Base-by-base conservation (phyloP, 345 rosid species). In the Hypericum perforatum region DNA sequence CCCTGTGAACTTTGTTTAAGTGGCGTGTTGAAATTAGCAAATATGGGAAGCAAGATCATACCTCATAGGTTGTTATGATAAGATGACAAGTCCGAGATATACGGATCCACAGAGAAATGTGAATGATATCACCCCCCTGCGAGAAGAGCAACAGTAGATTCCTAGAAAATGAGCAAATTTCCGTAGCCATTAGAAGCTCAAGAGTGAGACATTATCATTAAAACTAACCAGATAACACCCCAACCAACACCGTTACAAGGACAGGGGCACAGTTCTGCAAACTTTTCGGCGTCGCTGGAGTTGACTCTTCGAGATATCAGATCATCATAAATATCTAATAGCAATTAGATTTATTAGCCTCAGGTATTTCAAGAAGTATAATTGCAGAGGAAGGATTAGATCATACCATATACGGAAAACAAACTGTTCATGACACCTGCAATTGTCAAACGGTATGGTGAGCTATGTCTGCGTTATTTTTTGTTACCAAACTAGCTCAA, bases 371-470 rank as follows among this genome's bases (percentile, higher is more conserved):
- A 10, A 32, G 8, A 45, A 45, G 55, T 41, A 15, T 32, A 10
- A 40, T 48, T 22, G 7, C 10, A 41, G 7, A 16, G 48, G 16
- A 9, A 52, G 40, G 52, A 53, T 6, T 37, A 47, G 9, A 14
- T 43, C 57, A 53, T 74, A 91, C 98, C 96, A 40, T 85, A 88
- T 45, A 92, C 90, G 39, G 98, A 92, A 80, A 92, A 92, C 78
- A 88, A 75, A 73, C 96, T 82, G 70, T 92, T 92, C 96, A 91
- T 91, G 16, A 88, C 95, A 67, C 96, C 98, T 91, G 90, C 64
- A 78, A 63, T 52, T 57, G 42, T 49, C 52, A 63, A 39, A 65
- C 9, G 11, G 41, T 13, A 48, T n/a, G 43, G 60, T 39, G 50
- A 46, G 8, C 22, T 32, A 71, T 59, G n/a, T 16, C 58, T 13